Evolutionary conservation across 805 yeast species (phyloP).

Genomic region (Starmerella apis): DNA sequence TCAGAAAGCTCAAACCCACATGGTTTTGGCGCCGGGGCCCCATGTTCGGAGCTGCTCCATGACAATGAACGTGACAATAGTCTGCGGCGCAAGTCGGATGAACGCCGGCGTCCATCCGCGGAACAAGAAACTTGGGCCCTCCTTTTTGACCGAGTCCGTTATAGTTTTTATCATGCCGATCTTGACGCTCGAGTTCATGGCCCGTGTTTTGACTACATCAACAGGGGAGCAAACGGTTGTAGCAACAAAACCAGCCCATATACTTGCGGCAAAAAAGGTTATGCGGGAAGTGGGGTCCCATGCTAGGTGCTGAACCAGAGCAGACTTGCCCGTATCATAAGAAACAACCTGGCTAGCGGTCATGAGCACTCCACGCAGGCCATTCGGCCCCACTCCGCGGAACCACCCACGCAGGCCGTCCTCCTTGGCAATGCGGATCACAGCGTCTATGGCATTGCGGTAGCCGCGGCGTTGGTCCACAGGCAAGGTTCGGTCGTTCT

Average conservation of each 20-base stretch:
- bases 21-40: constrained; percentile 20
- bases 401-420: constrained; percentile 54
- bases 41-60: constrained; percentile 34
- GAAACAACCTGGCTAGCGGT: constrained; percentile 86
- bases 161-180: constrained; percentile 44
- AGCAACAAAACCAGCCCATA: constrained; percentile 77
- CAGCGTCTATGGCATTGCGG: constrained; percentile 67
- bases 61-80: constrained; percentile 35
- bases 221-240: constrained; percentile 90
- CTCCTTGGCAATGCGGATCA: constrained; percentile 45
- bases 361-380: constrained; percentile 74
- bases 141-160: constrained; percentile 46
- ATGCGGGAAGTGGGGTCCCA: constrained; percentile 51
- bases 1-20: background rate
- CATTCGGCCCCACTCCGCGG: constrained; percentile 68
- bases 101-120: constrained; percentile 89
- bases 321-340: constrained; percentile 60
- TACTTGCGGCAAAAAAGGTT: constrained; percentile 70
- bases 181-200: constrained; percentile 49
- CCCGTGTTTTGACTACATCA: constrained; percentile 79
- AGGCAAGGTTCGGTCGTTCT: constrained; percentile 68
- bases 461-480: constrained; percentile 58
- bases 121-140: constrained; percentile 73
- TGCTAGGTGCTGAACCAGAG: constrained; percentile 42
- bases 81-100: constrained; percentile 67